Evolutionary conservation across 306 rosid genomes (phyloP), one percentile per base, ranked within the genome.

Genomic region (Casuarina equisetifolia): DNA sequence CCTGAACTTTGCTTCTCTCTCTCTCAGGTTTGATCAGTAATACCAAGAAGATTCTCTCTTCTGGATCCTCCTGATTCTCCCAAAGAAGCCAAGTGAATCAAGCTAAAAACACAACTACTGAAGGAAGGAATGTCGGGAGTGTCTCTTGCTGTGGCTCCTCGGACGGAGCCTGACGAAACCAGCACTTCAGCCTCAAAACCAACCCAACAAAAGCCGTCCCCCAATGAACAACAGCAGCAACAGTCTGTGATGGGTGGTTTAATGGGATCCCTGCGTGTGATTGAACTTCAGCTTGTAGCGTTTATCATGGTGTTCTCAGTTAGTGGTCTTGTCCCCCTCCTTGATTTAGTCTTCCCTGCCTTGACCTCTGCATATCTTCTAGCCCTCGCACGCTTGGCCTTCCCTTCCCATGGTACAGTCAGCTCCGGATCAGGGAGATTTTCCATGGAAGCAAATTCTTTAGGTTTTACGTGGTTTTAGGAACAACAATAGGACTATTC

Each of bases 221-320:
- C 5, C 13, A 78, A 2, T 2, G 69, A 69, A 6, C 85, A 39
- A 43, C 78, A 15, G n/a, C 67, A 67, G 53, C 77, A 76, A 39
- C 85, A 80, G 12, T 9, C 80, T 0, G 17, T 71, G 0, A 9
- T 53, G 0, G 89, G 86, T 3, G 86, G 95, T 35, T 78, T 89
- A 54, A 91, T 93, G 97, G 98, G 98, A 38, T 91, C 97, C 15
- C 64, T 93, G 25, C 83, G 98, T 0, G 85, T 88, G 15, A 89
- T 93, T 69, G 98, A 93, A 78, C 93, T 93, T 40, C 98, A 93
- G 25, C 97, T 91, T 0, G 97, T 91, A 15, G 98, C 97, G 1
- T 93, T 93, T 84, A 90, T 91, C 7, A 83, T 93, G 87, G 93
- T 93, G 0, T 91, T 93, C 86, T 93, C 98, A 1, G 98, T 83